A percentile compares a stretch with the other conserved stretches of the same genome.
These are phyloP conservation scores for Cutaneotrichosporon cyanovorans DNA, from an alignment of 1,284 basidiomycete species.

Conservation along the genomic window DNA sequence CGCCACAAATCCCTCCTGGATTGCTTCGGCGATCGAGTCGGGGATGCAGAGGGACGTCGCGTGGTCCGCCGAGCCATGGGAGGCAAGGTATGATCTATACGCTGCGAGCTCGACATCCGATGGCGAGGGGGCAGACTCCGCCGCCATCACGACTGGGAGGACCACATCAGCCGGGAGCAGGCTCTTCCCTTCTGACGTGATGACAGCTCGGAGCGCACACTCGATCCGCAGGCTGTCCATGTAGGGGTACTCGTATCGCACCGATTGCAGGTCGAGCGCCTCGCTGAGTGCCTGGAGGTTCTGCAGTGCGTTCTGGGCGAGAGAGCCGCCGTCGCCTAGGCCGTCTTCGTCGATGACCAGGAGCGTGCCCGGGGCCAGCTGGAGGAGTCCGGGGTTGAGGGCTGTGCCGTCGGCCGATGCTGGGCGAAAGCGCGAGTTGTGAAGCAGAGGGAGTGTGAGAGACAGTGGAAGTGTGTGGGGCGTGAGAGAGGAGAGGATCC, in stretches of 20 bases:
- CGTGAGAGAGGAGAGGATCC: constrained; percentile 16
- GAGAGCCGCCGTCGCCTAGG: constrained; percentile 39
- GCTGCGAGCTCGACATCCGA: constrained; percentile 9
- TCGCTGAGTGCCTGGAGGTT: constrained; percentile 39
- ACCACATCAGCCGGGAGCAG: constrained; percentile 37
- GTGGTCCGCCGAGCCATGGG: constrained; percentile 14
- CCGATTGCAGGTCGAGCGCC: constrained; percentile 29
- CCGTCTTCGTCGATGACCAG: constrained; percentile 21
- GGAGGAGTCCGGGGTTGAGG: constrained; percentile 38
- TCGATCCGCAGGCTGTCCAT: constrained; percentile 43
- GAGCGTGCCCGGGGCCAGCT: constrained; percentile 27
- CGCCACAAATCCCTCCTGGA: constrained; percentile 39
- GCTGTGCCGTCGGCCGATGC: constrained; percentile 24
- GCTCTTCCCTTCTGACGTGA: constrained; percentile 40
- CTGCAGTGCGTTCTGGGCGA: constrained; percentile 34
- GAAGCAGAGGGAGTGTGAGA: constrained; percentile 34
- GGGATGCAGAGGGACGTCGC: constrained; percentile 29
- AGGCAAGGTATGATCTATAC: constrained; percentile 28
- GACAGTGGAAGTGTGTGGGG: constrained; percentile 28
- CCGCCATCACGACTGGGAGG: constrained; percentile 18
- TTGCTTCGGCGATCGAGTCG: constrained; percentile 27
- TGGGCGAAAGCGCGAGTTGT: constrained; percentile 31
- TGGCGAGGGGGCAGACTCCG: background rate
- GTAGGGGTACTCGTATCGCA: constrained; percentile 43
- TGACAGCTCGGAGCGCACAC: constrained; percentile 26